A percentile compares a stretch with the other conserved stretches of the same genome.
Evolutionary conservation across 257 asterid species (phyloP).

Genomic region (Solanum ossicruentum): DNA sequence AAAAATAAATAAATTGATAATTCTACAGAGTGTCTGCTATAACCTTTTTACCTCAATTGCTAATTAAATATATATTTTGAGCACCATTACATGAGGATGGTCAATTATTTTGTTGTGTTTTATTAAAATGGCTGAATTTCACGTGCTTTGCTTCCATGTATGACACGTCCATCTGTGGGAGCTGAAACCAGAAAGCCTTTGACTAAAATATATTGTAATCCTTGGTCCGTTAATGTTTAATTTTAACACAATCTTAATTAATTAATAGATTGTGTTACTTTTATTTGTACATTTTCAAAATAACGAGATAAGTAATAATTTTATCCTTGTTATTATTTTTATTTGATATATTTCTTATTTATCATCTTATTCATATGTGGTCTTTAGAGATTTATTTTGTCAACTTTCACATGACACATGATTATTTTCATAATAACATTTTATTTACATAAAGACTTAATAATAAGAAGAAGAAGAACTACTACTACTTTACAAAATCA

Average conservation of each 20-base stretch:
- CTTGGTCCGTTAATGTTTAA: too few relatives aligned
- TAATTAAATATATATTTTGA: neutral
- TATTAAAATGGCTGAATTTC: neutral
- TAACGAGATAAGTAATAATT: too few relatives aligned
- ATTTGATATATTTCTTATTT: too few relatives aligned
- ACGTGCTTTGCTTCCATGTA: neutral
- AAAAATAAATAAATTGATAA: neutral
- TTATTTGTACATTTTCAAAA: too few relatives aligned
- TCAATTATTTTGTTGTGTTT: neutral
- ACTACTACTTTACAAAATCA: neutral
- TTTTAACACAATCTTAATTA: too few relatives aligned
- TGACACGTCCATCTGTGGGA: neutral
- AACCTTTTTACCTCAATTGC: neutral
- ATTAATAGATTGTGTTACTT: too few relatives aligned
- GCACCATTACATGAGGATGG: neutral
- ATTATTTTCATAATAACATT: too few relatives aligned
- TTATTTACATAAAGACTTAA: neutral
- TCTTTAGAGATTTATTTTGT: too few relatives aligned
- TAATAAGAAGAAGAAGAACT: too few relatives aligned
- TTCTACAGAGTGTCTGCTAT: neutral
- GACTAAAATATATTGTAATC: neutral
- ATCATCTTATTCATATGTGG: too few relatives aligned
- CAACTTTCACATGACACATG: rapidly evolving
- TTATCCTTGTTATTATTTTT: too few relatives aligned
- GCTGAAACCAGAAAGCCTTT: neutral